phyloP scores from a whole-genome alignment of 371 early-diverging fungal genomes.

The Mortierella sp. region DNA sequence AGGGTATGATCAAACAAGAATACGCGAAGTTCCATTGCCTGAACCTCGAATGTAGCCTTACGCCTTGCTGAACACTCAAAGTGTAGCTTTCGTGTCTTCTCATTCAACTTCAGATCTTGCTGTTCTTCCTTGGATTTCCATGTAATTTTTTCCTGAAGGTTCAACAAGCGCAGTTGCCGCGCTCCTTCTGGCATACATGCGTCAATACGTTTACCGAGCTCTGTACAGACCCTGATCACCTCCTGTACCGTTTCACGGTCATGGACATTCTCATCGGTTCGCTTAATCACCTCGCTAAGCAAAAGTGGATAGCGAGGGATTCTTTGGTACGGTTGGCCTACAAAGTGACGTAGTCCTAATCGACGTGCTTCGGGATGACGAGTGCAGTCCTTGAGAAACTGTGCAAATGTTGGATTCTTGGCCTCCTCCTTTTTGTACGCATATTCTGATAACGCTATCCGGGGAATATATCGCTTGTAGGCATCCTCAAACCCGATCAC shows the following conservation, averaged over 20 bases:
- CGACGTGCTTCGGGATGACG: conserved; percentile 83
- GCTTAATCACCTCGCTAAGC: conserved; percentile 83
- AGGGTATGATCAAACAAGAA: conserved; percentile 90
- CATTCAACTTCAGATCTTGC: conserved; percentile 76
- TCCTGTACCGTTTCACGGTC: conserved; percentile 74
- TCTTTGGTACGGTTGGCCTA: conserved; percentile 88
- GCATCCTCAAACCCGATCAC: conserved; percentile 75
- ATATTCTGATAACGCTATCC: conserved; percentile 84
- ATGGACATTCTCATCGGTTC: conserved; percentile 80
- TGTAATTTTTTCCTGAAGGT: conserved; percentile 60
- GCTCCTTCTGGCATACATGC: conserved; percentile 79
- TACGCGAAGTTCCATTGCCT: conserved; percentile 72
- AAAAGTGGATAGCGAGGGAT: conserved; percentile 90
- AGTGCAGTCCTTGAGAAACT: conserved; percentile 80
- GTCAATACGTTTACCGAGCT: conserved; percentile 79
- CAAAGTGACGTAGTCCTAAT: conserved; percentile 82
- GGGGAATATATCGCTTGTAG: conserved; percentile 88
- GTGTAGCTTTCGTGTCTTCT: conserved; percentile 73
- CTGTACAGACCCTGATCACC: conserved; percentile 72
- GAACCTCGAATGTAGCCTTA: conserved; percentile 70
- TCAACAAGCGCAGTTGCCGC: conserved; percentile 73
- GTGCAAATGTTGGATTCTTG: conserved; percentile 73
- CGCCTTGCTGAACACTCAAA: conserved; percentile 82
- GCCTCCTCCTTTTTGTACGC: conserved; percentile 80
- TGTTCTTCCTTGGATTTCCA: conserved; percentile 60